Evolutionary conservation across 495 filamentous ascomycete species (phyloP), one percentile per base, ranked within the genome.

Genomic region (Trichoderma parareesei): DNA sequence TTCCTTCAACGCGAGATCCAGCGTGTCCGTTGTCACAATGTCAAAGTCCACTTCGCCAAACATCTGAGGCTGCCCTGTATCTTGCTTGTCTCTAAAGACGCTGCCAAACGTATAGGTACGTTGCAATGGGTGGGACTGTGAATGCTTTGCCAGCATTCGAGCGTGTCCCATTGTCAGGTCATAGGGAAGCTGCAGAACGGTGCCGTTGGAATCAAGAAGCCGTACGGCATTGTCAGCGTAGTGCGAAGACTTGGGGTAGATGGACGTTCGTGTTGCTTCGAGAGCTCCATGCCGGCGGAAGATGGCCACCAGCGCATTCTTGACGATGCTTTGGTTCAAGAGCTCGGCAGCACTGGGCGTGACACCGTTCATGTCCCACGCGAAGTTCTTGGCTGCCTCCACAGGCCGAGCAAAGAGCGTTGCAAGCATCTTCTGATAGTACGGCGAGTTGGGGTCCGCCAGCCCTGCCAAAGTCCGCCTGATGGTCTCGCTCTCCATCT

Each of bases 31-130:
- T 0, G 90, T 92, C 16, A 94, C 81, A 68, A 98, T 92, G 77
- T 98, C 95, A 73, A 96, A 98, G 71, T 98, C 94, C 7, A 93
- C 92, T 71, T 98, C 95, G 53, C 88, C 87, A 73, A 90, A 88
- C 63, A 87, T 89, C 67, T 84, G 83, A 37, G 94, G 95, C 69
- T 96, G 88, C 5, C 90, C 91, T 64, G 87, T 86, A 42, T 82
- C 82, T 40, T 83, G 85, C 16, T 75, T 77, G 60, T 96, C 91
- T 59, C 95, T 84, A 72, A 92, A 98, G 16, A 97, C 92, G 33
- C 83, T 90, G 11, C 92, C 93, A 70, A 98, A 97, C 0, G 91
- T 84, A 73, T 90, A 98, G 0, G 91, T 92, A 67, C 89, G 91
- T 65, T 88, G 84, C 38, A 88, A 77, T 0, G 86, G 80, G 4